Conservation (phyloP, 2,329 filamentous ascomycete species). For the Leptographium wingfieldii region DNA sequence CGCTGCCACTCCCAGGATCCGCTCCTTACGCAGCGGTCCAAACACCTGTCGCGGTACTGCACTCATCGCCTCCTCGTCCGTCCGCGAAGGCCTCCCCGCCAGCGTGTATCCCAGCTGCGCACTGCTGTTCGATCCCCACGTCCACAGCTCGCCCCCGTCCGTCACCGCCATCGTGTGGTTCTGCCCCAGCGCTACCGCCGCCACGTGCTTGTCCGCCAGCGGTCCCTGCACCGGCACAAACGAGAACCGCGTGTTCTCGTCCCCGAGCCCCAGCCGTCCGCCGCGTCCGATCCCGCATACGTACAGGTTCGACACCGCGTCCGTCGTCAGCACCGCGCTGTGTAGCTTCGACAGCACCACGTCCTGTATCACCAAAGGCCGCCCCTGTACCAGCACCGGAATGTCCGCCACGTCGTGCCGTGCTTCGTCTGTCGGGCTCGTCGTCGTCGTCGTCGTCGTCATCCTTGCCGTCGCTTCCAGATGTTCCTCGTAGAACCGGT, state of each 20-base stretch:
- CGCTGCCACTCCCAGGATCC: conserved; percentile 69
- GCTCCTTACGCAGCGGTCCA: conserved; percentile 78
- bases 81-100: conserved; percentile 39
- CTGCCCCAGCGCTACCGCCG: conserved; percentile 72
- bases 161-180: conserved; percentile 83
- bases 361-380: conserved; percentile 65
- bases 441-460: neutral
- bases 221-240: conserved; percentile 74
- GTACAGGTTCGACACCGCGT: conserved; percentile 82
- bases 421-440: too few species aligned
- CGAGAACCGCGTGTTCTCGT: conserved; percentile 78
- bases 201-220: conserved; percentile 60
- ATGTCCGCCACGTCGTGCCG: conserved; percentile 36
- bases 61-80: conserved; percentile 74
- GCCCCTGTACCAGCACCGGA: conserved; percentile 59
- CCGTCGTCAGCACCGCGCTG: conserved; percentile 75
- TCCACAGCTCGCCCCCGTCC: conserved; percentile 79
- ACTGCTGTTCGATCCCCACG: conserved; percentile 81
- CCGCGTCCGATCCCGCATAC: conserved; percentile 86
- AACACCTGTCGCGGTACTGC: conserved; percentile 77
- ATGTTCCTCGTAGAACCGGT: conserved; percentile 60
- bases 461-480: conserved; percentile 28
- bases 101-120: conserved; percentile 79
- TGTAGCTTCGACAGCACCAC: conserved; percentile 84
- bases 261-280: conserved; percentile 76